Percentiles rank a stretch among this genome's conserved stretches.
Evolutionary conservation across 441 rosid species (phyloP).

Genomic region (Croton laevigatus): DNA sequence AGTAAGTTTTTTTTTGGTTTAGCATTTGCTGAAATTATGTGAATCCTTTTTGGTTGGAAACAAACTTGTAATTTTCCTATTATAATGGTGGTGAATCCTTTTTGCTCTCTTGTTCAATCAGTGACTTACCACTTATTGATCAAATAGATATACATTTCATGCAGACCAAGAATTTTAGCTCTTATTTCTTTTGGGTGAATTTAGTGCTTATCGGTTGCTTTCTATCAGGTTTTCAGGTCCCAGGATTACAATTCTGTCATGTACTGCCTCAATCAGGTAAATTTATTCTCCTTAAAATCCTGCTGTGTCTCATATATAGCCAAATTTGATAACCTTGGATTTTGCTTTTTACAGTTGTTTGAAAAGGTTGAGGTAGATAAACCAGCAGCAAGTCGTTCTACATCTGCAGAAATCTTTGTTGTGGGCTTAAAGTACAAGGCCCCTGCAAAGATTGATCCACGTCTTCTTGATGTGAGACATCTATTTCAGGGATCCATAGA

Average conservation of each 20-base stretch:
- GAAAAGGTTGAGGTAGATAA: constrained; percentile 90
- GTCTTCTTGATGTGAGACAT: constrained; percentile 74
- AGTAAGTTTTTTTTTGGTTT: constrained; percentile 34
- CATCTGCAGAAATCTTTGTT: constrained; percentile 85
- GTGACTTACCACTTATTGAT: too few relatives aligned
- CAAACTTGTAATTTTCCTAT: not conserved
- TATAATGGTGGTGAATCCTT: not conserved
- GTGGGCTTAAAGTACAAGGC: constrained; percentile 81
- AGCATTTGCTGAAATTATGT: not conserved
- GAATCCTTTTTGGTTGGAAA: not conserved
- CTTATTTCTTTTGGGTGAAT: not conserved
- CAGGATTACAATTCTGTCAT: constrained; percentile 79
- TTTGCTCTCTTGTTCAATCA: not conserved
- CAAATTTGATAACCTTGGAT: constrained; percentile 13
- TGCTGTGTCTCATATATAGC: not conserved
- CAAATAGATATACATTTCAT: not conserved
- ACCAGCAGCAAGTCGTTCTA: constrained; percentile 86
- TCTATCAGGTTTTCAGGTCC: constrained; percentile 76
- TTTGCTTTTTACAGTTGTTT: constrained; percentile 51
- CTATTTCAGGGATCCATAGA: constrained; percentile 71
- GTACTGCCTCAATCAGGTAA: constrained; percentile 74
- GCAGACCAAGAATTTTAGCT: not conserved
- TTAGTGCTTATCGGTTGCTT: constrained; percentile 12
- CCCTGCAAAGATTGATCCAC: constrained; percentile 86
- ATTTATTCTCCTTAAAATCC: not conserved